phyloP scores from a whole-genome alignment of 1,139 yeast species.

The Saccharomyces hybrid region DNA sequence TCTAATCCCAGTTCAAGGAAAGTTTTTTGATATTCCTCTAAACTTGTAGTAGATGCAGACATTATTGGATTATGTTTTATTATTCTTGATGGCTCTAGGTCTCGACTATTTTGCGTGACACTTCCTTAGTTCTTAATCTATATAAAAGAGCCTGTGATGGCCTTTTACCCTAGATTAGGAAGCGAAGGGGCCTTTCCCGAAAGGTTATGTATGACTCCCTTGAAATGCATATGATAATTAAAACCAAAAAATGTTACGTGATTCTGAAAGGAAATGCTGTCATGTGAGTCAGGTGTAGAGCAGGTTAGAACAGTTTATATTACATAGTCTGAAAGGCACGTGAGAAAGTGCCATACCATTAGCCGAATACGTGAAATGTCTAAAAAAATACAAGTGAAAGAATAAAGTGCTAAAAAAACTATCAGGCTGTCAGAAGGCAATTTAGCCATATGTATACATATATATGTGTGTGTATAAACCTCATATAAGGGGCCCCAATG shows the following conservation, averaged over 20 bases:
- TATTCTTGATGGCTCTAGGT: neutral
- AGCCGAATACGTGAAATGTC: neutral
- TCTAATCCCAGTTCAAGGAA: conserved; percentile 76
- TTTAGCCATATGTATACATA: neutral
- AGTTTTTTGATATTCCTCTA: conserved; percentile 49
- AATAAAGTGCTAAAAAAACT: neutral
- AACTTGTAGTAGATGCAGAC: conserved; percentile 1
- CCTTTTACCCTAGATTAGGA: neutral
- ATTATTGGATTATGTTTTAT: neutral
- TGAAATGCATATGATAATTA: neutral
- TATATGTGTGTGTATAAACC: neutral
- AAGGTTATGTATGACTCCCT: neutral
- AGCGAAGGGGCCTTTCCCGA: neutral
- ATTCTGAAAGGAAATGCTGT: neutral
- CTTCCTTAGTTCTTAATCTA: no score
- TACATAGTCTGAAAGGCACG: neutral
- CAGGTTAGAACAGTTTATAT: neutral
- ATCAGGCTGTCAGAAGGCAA: neutral
- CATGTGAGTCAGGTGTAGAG: neutral
- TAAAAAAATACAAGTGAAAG: neutral
- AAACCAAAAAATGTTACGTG: neutral
- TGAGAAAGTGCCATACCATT: neutral
- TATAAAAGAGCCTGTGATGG: neutral
- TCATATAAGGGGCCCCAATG: neutral
- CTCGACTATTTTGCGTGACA: neutral